These are phyloP conservation scores for Epichloe bromicola DNA, from an alignment of 2,329 filamentous ascomycete species.

Conservation along the genomic window DNA sequence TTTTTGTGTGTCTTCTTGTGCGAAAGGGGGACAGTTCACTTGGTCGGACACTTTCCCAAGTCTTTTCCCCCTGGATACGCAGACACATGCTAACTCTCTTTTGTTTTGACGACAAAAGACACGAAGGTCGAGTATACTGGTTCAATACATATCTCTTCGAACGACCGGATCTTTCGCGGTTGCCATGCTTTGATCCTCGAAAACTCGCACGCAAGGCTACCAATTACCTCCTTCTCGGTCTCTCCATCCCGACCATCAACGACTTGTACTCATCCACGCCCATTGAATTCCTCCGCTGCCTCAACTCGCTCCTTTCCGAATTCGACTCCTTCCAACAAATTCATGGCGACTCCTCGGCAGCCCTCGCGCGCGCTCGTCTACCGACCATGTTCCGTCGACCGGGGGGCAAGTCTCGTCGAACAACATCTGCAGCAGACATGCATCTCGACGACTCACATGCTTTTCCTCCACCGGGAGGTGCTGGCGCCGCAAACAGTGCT, in stretches of 20 bases:
- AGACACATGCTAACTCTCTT: neutral
- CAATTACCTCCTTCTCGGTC: slow-evolving; percentile 83
- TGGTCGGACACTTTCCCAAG: neutral
- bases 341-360: slow-evolving; percentile 65
- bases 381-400: slow-evolving; percentile 71
- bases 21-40: neutral
- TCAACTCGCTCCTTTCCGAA: slow-evolving; percentile 76
- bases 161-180: slow-evolving; percentile 61
- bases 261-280: slow-evolving; percentile 74
- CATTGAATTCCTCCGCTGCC: slow-evolving; percentile 72
- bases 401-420: slow-evolving; percentile 42
- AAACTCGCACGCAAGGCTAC: slow-evolving; percentile 83
- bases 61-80: neutral
- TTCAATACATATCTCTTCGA: slow-evolving; percentile 95
- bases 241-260: slow-evolving; percentile 79
- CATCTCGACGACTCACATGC: slow-evolving; percentile 20
- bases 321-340: slow-evolving; percentile 90
- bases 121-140: slow-evolving; percentile 93
- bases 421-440: slow-evolving; percentile 34
- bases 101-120: slow-evolving; percentile 33
- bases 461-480: slow-evolving; percentile 12
- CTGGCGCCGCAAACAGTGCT: slow-evolving; percentile 18
- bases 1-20: neutral
- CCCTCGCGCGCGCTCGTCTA: slow-evolving; percentile 64
- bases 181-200: slow-evolving; percentile 74